phyloP scores from a whole-genome alignment of 805 yeast species.

The Monosporozyma aerobia region DNA sequence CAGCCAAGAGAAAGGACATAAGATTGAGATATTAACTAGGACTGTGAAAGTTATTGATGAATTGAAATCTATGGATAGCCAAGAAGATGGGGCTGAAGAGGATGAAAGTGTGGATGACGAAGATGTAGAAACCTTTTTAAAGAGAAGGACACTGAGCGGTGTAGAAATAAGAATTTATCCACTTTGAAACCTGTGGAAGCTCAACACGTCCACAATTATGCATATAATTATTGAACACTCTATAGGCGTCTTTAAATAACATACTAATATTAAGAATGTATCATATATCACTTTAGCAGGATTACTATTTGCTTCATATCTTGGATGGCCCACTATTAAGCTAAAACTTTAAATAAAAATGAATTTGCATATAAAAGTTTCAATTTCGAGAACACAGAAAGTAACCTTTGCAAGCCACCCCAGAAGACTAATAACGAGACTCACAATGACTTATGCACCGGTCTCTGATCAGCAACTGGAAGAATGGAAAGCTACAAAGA shows the following conservation, averaged over 20 bases:
- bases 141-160: conserved; percentile 34
- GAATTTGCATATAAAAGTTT: not conserved
- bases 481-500: conserved; percentile 38
- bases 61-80: conserved; percentile 30
- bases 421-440: not conserved
- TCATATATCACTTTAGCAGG: not conserved
- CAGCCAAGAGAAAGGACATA: conserved; percentile 39
- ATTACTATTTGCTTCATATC: not conserved
- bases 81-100: conserved; percentile 16
- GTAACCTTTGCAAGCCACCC: not conserved
- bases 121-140: conserved; percentile 27
- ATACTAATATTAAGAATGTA: not conserved
- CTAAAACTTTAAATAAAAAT: not conserved
- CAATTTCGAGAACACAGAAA: not conserved
- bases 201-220: too few species aligned
- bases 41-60: conserved; percentile 70
- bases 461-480: conserved; percentile 7
- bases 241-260: not conserved
- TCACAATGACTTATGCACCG: not conserved
- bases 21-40: conserved; percentile 54
- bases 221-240: too few species aligned
- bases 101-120: conserved; percentile 19
- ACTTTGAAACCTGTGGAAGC: not conserved
- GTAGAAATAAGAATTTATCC: conserved; percentile 34
- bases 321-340: not conserved